Evolutionary conservation across 192 early-diverging fungal species (phyloP).

Genomic region (Dissophora globulifera): DNA sequence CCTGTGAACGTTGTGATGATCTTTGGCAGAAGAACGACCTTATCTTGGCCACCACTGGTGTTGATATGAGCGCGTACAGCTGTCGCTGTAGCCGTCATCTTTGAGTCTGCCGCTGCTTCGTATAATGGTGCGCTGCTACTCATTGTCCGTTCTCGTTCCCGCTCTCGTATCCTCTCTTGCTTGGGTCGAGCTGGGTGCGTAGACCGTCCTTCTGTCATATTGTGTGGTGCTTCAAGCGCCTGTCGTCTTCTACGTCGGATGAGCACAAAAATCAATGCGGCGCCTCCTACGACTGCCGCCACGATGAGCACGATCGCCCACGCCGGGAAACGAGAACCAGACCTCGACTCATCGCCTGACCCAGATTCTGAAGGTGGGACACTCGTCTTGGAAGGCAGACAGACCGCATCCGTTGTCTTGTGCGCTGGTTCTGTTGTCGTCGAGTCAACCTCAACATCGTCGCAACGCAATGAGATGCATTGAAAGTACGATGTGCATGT

Average conservation of each 20-base stretch:
- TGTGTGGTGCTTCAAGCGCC: not conserved
- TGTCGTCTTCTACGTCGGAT: not conserved
- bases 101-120: not conserved
- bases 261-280: conserved; percentile 4
- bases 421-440: not conserved
- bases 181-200: not conserved
- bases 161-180: not conserved
- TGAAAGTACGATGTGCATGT: conserved; percentile 17
- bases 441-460: not conserved
- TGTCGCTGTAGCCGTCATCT: too few species aligned
- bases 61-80: not conserved
- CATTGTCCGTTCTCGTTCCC: conserved; percentile 10
- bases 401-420: too few species aligned
- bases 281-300: not conserved
- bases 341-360: not conserved
- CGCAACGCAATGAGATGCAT: conserved; percentile 29
- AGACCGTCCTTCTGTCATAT: not conserved
- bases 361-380: too few species aligned
- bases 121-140: not conserved
- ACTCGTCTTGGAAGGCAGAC: not conserved
- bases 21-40: not conserved
- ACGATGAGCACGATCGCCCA: conserved; percentile 18
- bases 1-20: conserved; percentile 1
- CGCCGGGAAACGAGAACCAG: conserved; percentile 1
- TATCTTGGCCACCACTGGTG: not conserved